Evolutionary conservation across 108 stramenopile species (phyloP), one percentile per base, ranked within the genome.

Genomic region (Fragilaria radians): DNA sequence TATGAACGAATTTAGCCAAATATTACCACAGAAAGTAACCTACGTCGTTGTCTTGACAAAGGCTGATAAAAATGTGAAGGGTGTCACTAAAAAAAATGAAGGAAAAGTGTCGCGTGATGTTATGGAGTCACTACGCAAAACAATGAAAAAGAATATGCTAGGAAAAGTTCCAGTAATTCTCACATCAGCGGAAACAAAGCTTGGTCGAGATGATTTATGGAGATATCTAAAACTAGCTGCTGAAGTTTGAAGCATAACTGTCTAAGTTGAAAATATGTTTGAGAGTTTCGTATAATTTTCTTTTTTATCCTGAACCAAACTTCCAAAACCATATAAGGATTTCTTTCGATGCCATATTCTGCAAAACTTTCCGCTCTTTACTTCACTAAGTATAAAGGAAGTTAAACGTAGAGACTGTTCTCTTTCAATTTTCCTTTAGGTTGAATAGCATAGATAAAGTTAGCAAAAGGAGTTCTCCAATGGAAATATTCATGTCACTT

Each of bases 31-130:
- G 31, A 54, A 64, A 47, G 82, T 78, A 23, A 67, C 65, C 4
- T 96, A 95, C 59, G 81, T 95, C 0, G 68, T 98, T 3, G 87
- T 96, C 11, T 69, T 98, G 55, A 98, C 97, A 30, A 98, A 98
- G 66, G 86, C 85, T 5, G 95, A 96, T 64, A 96, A 96, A 60
- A 92, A 92, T 67, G 87, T 78, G n/a, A 88, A 90, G 66, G 73
- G 76, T 22, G 63, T 65, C 24, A 51, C 71, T 2, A 66, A 67
- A 0, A 70, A 74, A 32, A 80, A 78, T 7, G 78, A 86, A 47
- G 90, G 88, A n/a, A 90, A 84, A 65, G 90, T 89, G 1, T 66
- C 70, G 29, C 47, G 54, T 4, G 65, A 70, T 28, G 79, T 88
- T 14, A 62, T 81, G 73, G 73, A 81, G 25, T 76, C 56, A 30